Conservation (phyloP, 2,329 filamentous ascomycete genomes). For the Alternaria alternata region DNA sequence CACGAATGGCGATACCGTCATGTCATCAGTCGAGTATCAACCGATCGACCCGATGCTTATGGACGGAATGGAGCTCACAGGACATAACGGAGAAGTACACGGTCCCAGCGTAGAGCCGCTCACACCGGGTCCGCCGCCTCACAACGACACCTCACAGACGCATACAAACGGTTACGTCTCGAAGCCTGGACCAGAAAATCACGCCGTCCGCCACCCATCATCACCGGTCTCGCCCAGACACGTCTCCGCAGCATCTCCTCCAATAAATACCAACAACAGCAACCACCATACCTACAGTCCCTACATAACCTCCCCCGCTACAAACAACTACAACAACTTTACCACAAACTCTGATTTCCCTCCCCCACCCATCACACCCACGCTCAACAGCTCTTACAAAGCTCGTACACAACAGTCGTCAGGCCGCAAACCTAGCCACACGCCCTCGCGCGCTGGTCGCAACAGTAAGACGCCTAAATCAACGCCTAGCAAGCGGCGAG, state of each 20-base stretch:
- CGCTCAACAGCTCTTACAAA: slow-evolving; percentile 13
- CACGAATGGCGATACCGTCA: slow-evolving; percentile 35
- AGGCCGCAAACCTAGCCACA: slow-evolving; percentile 33
- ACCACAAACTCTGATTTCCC: slow-evolving; percentile 35
- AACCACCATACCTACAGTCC: slow-evolving; percentile 18
- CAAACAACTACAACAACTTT: slow-evolving; percentile 33
- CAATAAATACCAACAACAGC: slow-evolving; percentile 18
- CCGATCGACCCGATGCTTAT: slow-evolving; percentile 26
- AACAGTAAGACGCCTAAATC: slow-evolving; percentile 44
- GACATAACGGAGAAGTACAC: slow-evolving; percentile 20
- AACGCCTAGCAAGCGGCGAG: slow-evolving; percentile 25
- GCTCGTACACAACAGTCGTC: slow-evolving; percentile 18
- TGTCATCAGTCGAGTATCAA: slow-evolving; percentile 47
- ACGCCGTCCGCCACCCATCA: slow-evolving; percentile 25
- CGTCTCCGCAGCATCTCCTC: slow-evolving; percentile 19
- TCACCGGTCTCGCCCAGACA: slow-evolving; percentile 34
- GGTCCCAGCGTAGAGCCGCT: slow-evolving; percentile 37
- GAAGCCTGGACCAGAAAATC: slow-evolving; percentile 13
- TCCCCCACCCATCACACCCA: slow-evolving; percentile 28
- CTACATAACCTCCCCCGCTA: slow-evolving; percentile 22
- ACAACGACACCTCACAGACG: slow-evolving; percentile 13
- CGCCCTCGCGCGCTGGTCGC: slow-evolving; percentile 26
- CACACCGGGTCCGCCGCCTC: slow-evolving; percentile 34
- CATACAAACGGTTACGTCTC: slow-evolving; percentile 24
- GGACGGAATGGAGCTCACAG: slow-evolving; percentile 23